Conservation (phyloP, 805 yeast genomes). For the Brettanomyces nanus region DNA sequence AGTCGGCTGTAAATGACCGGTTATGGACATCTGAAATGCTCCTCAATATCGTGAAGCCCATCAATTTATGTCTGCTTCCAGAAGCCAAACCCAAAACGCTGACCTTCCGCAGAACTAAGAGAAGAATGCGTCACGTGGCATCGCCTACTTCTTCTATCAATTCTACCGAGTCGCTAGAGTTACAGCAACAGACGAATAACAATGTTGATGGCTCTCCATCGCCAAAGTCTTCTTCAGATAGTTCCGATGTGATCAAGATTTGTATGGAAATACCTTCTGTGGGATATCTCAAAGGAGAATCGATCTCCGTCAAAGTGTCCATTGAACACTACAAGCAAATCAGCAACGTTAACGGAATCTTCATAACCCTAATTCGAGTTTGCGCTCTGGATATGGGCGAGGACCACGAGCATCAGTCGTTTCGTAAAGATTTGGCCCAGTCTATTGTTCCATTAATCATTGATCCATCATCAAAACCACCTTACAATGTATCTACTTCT, state of each 20-base stretch:
- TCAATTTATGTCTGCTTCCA: conserved; percentile 61
- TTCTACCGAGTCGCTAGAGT: conserved; percentile 9
- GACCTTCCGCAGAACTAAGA: conserved; percentile 43
- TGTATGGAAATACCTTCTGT: conserved; percentile 43
- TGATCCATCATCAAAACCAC: conserved; percentile 50
- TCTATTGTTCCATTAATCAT: conserved; percentile 67
- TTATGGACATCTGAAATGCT: conserved; percentile 44
- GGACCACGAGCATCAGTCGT: conserved; percentile 59
- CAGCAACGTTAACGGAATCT: conserved; percentile 63
- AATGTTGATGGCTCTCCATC: too few relatives aligned
- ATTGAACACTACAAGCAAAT: conserved; percentile 65
- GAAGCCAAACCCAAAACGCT: conserved; percentile 60
- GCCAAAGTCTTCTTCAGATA: too few relatives aligned
- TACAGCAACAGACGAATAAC: too few relatives aligned
- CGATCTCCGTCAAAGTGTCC: conserved; percentile 60
- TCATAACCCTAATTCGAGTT: conserved; percentile 71
- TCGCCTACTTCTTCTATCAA: conserved; percentile 35
- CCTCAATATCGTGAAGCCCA: conserved; percentile 59
- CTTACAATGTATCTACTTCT: conserved; percentile 50
- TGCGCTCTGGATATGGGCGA: conserved; percentile 58
- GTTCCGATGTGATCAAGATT: conserved; percentile 23
- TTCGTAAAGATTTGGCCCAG: conserved; percentile 78
- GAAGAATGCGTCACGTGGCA: conserved; percentile 24
- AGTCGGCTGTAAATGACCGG: conserved; percentile 12
- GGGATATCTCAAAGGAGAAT: conserved; percentile 76